Conservation (phyloP, 441 rosid genomes). For the Raphanus hybrid region DNA sequence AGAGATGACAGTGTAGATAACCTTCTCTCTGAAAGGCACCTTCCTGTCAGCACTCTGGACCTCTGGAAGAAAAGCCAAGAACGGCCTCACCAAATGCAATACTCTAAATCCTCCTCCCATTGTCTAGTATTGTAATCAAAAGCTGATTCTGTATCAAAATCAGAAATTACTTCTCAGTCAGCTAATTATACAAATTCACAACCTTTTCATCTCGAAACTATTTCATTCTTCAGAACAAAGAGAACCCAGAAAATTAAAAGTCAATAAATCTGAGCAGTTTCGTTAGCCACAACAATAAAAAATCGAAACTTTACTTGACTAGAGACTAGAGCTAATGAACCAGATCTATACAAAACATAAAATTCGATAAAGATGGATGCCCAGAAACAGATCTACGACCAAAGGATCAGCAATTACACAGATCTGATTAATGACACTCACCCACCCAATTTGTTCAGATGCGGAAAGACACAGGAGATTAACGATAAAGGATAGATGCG, state of each 20-base stretch:
- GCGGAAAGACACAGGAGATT: conserved; percentile 4
- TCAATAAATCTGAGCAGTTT: conserved; percentile 14
- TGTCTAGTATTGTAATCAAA: too few species aligned
- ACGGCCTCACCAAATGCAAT: conserved; percentile 72
- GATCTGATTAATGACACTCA: conserved; percentile 8
- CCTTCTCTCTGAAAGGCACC: conserved; percentile 75
- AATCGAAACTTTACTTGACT: background rate
- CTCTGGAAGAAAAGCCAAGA: conserved; percentile 53
- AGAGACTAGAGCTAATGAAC: background rate
- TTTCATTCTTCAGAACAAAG: conserved; percentile 5
- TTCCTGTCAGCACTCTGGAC: conserved; percentile 63
- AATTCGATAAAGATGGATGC: conserved; percentile 13
- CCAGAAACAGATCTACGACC: conserved; percentile 21
- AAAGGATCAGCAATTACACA: background rate
- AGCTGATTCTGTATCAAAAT: too few species aligned
- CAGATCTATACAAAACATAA: conserved; percentile 31
- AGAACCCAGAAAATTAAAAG: background rate
- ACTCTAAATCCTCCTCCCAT: conserved; percentile 63
- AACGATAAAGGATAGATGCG: background rate
- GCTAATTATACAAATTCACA: too few species aligned
- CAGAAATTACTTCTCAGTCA: too few species aligned
- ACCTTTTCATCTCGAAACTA: background rate
- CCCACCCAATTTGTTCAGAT: background rate
- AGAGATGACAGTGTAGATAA: conserved; percentile 70
- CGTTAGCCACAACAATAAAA: background rate